phyloP scores from a whole-genome alignment of 768 basidiomycete species.

The Tylopilus plumbeoviolaceoides region DNA sequence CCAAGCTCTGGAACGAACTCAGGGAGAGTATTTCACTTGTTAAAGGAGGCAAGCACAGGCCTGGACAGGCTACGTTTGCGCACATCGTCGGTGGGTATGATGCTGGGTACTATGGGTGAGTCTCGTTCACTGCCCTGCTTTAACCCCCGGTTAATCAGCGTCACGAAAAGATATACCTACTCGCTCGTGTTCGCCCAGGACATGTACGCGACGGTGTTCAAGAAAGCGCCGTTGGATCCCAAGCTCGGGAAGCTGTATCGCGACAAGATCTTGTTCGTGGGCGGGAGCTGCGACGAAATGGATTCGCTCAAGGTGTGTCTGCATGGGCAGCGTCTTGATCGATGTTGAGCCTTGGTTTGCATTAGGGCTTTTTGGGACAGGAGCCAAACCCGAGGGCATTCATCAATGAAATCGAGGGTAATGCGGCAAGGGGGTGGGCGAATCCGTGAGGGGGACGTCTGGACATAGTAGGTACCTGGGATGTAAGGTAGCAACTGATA shows the following conservation, averaged over 20 bases:
- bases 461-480: background rate
- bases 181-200: slow-evolving; percentile 61
- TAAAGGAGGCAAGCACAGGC: slow-evolving; percentile 49
- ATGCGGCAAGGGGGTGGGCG: background rate
- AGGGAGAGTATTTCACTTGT: slow-evolving; percentile 69
- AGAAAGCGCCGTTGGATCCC: slow-evolving; percentile 70
- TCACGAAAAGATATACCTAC: slow-evolving; percentile 54
- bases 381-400: slow-evolving; percentile 73
- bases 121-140: background rate
- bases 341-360: background rate
- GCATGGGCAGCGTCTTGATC: background rate
- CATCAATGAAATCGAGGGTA: slow-evolving; percentile 49
- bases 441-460: background rate
- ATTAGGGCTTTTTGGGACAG: slow-evolving; percentile 73
- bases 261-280: slow-evolving; percentile 62
- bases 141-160: background rate
- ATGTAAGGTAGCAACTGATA: background rate
- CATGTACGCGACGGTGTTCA: slow-evolving; percentile 75
- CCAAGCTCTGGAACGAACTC: slow-evolving; percentile 70
- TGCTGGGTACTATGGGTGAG: slow-evolving; percentile 60
- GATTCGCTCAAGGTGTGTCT: background rate
- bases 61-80: slow-evolving; percentile 72
- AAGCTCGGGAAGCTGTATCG: slow-evolving; percentile 64
- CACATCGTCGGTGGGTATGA: slow-evolving; percentile 78
- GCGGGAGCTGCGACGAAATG: slow-evolving; percentile 37